Percentiles rank a stretch among this genome's conserved stretches.
phyloP scores from a whole-genome alignment of 768 basidiomycete genomes.

The Naematelia aurantialba region DNA sequence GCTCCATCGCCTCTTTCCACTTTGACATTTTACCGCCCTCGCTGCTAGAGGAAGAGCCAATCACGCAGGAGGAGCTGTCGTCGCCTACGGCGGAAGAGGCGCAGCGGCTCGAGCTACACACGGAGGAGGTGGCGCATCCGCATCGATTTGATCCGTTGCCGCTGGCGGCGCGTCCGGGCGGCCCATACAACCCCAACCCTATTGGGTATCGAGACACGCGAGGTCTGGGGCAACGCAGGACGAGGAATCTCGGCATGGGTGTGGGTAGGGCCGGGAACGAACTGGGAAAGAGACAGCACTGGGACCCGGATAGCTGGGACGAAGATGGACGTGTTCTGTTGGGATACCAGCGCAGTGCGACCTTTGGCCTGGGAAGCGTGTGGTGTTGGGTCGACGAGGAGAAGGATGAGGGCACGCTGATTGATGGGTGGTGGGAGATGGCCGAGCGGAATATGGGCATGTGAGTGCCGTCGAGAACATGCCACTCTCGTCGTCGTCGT shows the following conservation, averaged over 20 bases:
- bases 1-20: not conserved
- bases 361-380: conserved; percentile 34
- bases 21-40: not conserved
- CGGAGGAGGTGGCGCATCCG: not conserved
- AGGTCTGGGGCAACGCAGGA: not conserved
- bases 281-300: not conserved
- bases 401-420: conserved; percentile 11
- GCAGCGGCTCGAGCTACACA: not conserved
- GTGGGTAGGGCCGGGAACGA: not conserved
- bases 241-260: too few species aligned
- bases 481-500: too few species aligned
- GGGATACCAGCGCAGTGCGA: conserved; percentile 30
- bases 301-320: not conserved
- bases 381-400: conserved; percentile 42
- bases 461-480: conserved; percentile 31
- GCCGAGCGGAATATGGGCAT: conserved; percentile 44
- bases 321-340: conserved; percentile 25
- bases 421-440: conserved; percentile 42
- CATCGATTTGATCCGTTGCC: not conserved
- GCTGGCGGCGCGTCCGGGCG: not conserved
- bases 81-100: not conserved
- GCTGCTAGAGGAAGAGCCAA: not conserved
- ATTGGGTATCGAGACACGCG: not conserved
- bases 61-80: not conserved
- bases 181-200: not conserved